Evolutionary conservation across 1,284 basidiomycete genomes (phyloP).

Genomic region (Microbotryomycetes sp.): DNA sequence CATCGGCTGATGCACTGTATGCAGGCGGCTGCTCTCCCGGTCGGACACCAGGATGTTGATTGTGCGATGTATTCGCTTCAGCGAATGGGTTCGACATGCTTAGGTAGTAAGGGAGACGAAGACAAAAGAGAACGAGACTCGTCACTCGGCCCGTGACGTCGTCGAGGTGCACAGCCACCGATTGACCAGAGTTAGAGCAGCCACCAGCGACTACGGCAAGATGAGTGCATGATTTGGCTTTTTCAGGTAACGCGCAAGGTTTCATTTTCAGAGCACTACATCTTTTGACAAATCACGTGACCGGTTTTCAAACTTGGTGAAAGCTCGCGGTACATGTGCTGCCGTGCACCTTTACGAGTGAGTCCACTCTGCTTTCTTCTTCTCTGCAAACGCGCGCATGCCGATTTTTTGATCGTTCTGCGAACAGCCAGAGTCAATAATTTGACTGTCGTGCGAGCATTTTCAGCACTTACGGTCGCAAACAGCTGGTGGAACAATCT

Average conservation of each 20-base stretch:
- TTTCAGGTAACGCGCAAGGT: no score
- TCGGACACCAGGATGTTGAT: neutral
- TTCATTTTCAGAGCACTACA: no score
- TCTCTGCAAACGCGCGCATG: slow-evolving; percentile 96
- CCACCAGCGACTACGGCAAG: no score
- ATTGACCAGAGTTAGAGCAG: no score
- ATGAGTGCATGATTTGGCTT: no score
- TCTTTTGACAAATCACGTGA: no score
- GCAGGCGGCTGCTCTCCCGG: neutral
- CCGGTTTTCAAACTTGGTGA: no score
- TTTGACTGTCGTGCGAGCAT: neutral
- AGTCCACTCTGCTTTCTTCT: slow-evolving; percentile 70
- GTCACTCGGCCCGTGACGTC: neutral
- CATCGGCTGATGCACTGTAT: neutral
- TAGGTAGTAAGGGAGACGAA: neutral
- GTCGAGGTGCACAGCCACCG: neutral
- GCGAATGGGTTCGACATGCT: neutral
- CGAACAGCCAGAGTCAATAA: neutral
- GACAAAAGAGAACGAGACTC: neutral
- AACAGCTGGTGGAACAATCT: slow-evolving; percentile 88
- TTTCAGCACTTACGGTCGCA: slow-evolving; percentile 53
- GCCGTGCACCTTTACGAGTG: slow-evolving; percentile 23
- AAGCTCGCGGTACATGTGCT: no score
- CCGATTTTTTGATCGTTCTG: slow-evolving; percentile 91
- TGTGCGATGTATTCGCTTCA: neutral